A percentile compares a stretch with the other conserved stretches of the same genome.
Conservation (phyloP, 2,329 filamentous ascomycete species). For the Tolypocladium amazonense region DNA sequence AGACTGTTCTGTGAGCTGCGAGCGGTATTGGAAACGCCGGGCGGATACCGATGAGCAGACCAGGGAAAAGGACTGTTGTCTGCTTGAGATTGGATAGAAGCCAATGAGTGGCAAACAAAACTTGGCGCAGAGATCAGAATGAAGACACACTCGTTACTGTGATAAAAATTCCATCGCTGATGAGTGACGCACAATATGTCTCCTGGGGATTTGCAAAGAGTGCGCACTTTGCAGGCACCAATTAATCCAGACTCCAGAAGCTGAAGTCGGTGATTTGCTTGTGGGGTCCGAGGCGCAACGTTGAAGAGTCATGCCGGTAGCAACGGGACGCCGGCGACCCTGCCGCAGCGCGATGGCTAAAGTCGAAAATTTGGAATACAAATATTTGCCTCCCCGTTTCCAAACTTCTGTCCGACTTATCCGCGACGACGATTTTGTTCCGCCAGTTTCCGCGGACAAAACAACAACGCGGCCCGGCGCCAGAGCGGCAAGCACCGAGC, state of each 20-base stretch:
- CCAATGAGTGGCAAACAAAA: not conserved
- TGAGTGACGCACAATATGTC: too few species aligned
- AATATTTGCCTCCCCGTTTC: not conserved
- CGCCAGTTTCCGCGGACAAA: not conserved
- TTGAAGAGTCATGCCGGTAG: not conserved
- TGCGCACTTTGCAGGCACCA: too few species aligned
- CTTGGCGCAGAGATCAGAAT: not conserved
- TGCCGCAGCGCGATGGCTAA: not conserved
- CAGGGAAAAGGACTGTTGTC: not conserved
- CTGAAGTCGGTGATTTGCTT: not conserved
- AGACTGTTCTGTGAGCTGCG: slow-evolving; percentile 35
- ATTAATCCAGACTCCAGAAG: not conserved
- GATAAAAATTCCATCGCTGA: too few species aligned
- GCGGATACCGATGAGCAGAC: not conserved
- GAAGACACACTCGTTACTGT: not conserved
- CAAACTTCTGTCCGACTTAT: not conserved
- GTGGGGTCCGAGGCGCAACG: not conserved
- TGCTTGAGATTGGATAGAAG: not conserved
- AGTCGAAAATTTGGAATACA: not conserved
- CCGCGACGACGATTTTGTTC: not conserved
- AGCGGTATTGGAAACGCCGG: not conserved
- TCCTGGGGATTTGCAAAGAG: too few species aligned
- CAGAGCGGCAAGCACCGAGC: not conserved
- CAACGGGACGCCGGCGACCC: not conserved
- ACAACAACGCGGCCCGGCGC: not conserved